A percentile compares a stretch with the other conserved stretches of the same genome.
These are phyloP conservation scores for Xylariaceae sp. DNA, from an alignment of 2,329 filamentous ascomycete species.

Conservation along the genomic window DNA sequence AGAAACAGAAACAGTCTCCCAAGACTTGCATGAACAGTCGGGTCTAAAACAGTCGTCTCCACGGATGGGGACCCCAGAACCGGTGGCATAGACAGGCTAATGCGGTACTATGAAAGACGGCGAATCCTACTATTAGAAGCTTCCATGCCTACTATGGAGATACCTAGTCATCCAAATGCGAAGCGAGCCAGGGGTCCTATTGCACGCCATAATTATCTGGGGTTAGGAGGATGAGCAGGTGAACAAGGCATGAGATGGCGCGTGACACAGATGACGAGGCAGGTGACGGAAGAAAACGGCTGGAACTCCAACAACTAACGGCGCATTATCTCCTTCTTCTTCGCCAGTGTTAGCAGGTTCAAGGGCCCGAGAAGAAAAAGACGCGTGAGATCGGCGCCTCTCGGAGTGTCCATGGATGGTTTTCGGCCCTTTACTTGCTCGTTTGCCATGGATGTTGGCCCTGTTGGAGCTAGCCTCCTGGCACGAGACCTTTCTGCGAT, in stretches of 20 bases:
- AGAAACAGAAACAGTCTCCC: background rate
- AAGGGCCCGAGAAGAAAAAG: background rate
- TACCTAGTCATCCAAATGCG: background rate
- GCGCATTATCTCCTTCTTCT: background rate
- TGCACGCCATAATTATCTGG: background rate
- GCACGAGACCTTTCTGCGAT: background rate
- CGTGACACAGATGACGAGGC: background rate
- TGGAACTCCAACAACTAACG: background rate
- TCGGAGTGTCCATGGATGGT: background rate
- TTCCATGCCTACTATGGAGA: background rate
- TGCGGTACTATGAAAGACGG: conserved; percentile 2
- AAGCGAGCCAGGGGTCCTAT: background rate
- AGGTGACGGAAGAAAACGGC: background rate
- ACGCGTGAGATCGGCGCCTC: background rate
- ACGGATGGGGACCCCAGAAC: conserved; percentile 2
- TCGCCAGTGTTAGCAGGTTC: background rate
- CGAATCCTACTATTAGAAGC: background rate
- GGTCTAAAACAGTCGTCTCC: background rate
- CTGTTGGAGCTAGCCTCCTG: background rate
- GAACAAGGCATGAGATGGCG: background rate
- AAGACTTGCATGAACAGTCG: conserved; percentile 4
- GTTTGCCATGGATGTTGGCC: background rate
- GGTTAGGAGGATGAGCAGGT: background rate
- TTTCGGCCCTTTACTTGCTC: background rate
- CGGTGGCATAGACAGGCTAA: conserved; percentile 2